Conservation (phyloP, 2,329 filamentous ascomycete species). For the Diaporthe capsici region DNA sequence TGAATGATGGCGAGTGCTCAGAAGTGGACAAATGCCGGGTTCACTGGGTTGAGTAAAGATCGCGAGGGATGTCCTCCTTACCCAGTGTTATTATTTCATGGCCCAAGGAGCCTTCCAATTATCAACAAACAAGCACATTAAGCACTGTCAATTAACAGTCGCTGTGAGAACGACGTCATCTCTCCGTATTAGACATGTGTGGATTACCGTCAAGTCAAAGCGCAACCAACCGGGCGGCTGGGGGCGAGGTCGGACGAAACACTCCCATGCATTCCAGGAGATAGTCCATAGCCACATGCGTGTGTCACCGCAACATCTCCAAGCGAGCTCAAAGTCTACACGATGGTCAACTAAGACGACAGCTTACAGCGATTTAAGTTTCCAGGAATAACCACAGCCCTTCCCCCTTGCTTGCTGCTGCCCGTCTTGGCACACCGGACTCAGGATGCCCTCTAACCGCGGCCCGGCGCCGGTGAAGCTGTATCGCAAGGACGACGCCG, state of each 20-base stretch:
- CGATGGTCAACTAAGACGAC: neutral
- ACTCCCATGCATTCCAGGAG: conserved; percentile 19
- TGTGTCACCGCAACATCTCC: neutral
- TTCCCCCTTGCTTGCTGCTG: neutral
- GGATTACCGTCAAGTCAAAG: conserved; percentile 13
- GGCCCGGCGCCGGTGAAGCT: conserved; percentile 50
- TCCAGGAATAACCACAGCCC: neutral
- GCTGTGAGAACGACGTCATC: neutral
- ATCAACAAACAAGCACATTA: neutral
- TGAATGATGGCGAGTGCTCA: neutral
- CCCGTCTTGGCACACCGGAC: neutral
- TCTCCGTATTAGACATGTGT: neutral
- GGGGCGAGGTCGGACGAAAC: conserved; percentile 21
- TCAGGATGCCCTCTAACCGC: conserved; percentile 50
- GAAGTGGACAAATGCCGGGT: neutral
- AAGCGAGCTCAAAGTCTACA: neutral
- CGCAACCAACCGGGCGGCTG: neutral
- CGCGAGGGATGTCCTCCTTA: neutral
- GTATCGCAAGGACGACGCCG: conserved; percentile 49
- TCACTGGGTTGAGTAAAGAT: too few relatives aligned
- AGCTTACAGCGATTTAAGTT: neutral
- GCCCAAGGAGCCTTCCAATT: neutral
- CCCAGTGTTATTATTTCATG: too few relatives aligned
- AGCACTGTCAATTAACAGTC: neutral
- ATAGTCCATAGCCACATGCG: neutral